Evolutionary conservation across 352 stramenopile genomes (phyloP).

Genomic region (Phytophthora cryptogea): DNA sequence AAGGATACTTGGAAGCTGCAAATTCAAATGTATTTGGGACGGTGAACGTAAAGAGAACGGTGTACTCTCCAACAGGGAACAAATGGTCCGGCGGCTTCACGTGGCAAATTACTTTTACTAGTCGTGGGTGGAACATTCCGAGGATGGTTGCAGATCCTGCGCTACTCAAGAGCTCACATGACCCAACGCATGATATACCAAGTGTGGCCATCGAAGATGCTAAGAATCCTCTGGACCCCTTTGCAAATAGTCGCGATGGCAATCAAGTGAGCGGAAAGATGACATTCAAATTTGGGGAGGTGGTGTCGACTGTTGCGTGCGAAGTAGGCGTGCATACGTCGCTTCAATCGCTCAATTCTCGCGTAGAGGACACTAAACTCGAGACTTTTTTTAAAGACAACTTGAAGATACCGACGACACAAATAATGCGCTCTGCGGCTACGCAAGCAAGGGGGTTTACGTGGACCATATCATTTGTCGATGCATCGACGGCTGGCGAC

Average conservation of each 20-base stretch:
- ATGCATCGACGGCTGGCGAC: conserved; percentile 79
- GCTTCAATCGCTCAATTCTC: conserved; percentile 25
- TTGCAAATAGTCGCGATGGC: conserved; percentile 78
- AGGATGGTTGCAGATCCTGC: conserved; percentile 48
- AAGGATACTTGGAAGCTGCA: conserved; percentile 56
- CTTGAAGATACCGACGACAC: conserved; percentile 49
- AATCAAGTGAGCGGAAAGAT: conserved; percentile 93
- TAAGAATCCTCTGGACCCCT: conserved; percentile 41
- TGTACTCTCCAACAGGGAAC: conserved; percentile 80
- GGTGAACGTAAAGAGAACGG: conserved; percentile 77
- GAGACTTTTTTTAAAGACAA: conserved; percentile 48
- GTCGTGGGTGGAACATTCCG: conserved; percentile 84
- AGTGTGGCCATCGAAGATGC: conserved; percentile 54
- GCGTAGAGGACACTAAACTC: conserved; percentile 43
- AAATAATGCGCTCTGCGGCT: conserved; percentile 61
- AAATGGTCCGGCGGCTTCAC: conserved; percentile 95
- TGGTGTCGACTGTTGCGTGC: conserved; percentile 42
- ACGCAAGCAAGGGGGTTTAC: conserved; percentile 77
- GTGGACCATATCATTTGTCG: conserved; percentile 79
- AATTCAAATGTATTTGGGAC: conserved; percentile 75
- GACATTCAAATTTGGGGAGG: conserved; percentile 48
- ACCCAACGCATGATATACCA: conserved; percentile 21
- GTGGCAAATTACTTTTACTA: conserved; percentile 94
- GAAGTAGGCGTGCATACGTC: conserved; percentile 52
- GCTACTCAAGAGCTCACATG: conserved; percentile 25